Conservation (phyloP, 352 stramenopile species). For the Phytopythium oedochilum region DNA sequence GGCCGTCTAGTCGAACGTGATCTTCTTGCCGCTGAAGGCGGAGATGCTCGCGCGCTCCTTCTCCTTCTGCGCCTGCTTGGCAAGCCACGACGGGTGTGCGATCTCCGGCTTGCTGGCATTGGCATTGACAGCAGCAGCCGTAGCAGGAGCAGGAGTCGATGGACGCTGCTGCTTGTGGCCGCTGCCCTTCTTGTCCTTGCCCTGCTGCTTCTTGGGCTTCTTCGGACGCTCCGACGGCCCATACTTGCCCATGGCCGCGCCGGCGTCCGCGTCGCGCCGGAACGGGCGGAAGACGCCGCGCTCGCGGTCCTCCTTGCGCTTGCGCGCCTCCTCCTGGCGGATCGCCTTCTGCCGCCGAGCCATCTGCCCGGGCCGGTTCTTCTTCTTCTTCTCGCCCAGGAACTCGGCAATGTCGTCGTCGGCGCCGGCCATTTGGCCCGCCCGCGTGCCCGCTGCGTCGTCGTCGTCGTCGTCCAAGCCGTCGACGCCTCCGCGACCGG, state of each 20-base stretch:
- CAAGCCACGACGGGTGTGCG: constrained; percentile 67
- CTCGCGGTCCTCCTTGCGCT: constrained; percentile 35
- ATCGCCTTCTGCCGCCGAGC: constrained; percentile 80
- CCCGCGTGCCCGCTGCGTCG: constrained; percentile 9
- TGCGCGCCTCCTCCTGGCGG: constrained; percentile 51
- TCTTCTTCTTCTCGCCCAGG: constrained; percentile 79
- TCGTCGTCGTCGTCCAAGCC: constrained; percentile 17
- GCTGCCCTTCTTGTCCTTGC: constrained; percentile 6
- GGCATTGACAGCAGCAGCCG: background rate
- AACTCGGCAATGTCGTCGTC: constrained; percentile 85
- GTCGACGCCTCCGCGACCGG: constrained; percentile 30
- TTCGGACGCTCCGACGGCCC: constrained; percentile 72
- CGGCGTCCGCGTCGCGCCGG: constrained; percentile 1
- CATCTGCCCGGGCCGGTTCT: constrained; percentile 75
- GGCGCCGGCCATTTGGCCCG: constrained; percentile 32
- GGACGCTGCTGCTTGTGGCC: constrained; percentile 10
- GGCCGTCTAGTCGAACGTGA: constrained; percentile 53
- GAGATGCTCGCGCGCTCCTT: constrained; percentile 72
- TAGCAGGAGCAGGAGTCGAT: too few relatives aligned
- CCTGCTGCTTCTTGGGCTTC: constrained; percentile 46
- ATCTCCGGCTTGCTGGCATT: constrained; percentile 13
- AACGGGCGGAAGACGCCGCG: constrained; percentile 41
- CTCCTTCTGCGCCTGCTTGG: constrained; percentile 82
- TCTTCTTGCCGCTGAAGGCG: constrained; percentile 79
- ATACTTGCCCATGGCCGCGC: constrained; percentile 39